Conservation (phyloP, 805 yeast genomes). For the Zygoascus tannicola region DNA sequence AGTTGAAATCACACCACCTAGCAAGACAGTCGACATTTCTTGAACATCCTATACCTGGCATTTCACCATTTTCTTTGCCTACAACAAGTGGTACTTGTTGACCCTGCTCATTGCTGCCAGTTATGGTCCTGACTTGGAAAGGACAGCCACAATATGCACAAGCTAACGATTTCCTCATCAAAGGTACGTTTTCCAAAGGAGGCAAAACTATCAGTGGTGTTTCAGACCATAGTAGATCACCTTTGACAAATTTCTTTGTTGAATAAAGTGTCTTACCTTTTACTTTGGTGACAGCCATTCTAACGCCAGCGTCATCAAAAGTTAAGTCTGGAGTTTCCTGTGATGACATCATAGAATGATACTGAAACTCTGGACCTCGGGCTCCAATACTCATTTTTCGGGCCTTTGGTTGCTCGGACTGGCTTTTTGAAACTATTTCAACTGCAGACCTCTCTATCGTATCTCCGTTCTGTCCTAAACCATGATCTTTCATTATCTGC, state of each 20-base stretch:
- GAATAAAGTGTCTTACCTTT: constrained; percentile 59
- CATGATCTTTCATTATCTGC: constrained; percentile 45
- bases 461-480: constrained; percentile 34
- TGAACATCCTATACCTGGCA: constrained; percentile 25
- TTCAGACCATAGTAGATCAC: constrained; percentile 52
- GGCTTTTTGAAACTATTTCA: background rate
- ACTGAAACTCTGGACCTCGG: constrained; percentile 35
- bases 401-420: background rate
- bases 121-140: constrained; percentile 25
- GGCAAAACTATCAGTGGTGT: constrained; percentile 52
- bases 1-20: constrained; percentile 4
- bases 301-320: constrained; percentile 34
- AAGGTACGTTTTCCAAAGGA: constrained; percentile 52
- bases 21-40: constrained; percentile 48
- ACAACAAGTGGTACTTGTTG: background rate
- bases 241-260: constrained; percentile 36
- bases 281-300: constrained; percentile 39
- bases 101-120: background rate
- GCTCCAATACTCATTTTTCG: background rate
- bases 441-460: background rate
- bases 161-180: constrained; percentile 53
- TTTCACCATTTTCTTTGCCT: constrained; percentile 33
- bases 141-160: constrained; percentile 66
- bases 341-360: constrained; percentile 46
- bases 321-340: constrained; percentile 37